phyloP scores from a whole-genome alignment of 2,329 filamentous ascomycete genomes.

The Chaetomium strumarium region DNA sequence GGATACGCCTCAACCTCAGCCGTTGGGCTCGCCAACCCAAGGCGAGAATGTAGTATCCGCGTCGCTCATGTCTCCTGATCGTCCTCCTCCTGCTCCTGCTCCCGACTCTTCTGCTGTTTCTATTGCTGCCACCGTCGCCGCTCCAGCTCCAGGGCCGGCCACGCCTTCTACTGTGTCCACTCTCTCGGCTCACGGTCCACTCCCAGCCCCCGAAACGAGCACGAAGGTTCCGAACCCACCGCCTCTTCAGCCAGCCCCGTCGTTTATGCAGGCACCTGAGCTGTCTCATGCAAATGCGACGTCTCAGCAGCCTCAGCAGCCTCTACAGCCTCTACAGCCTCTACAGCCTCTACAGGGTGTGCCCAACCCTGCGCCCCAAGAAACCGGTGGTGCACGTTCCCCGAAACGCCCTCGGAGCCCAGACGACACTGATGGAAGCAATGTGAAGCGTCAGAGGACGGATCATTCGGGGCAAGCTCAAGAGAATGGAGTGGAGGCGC shows the following conservation, averaged over 20 bases:
- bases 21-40: neutral
- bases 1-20: neutral
- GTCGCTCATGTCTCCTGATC: neutral
- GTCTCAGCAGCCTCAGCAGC: neutral
- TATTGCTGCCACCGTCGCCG: neutral
- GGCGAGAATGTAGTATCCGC: neutral
- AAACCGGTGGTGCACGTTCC: neutral
- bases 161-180: neutral
- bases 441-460: constrained; percentile 25
- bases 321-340: neutral
- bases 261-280: neutral
- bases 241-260: neutral
- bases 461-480: constrained; percentile 13
- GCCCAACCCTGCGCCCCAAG: constrained; percentile 1
- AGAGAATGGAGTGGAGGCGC: constrained; percentile 2
- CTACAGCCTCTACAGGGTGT: neutral
- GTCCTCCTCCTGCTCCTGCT: neutral
- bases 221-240: neutral
- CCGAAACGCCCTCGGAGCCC: constrained; percentile 25
- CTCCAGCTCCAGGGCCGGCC: neutral
- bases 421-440: constrained; percentile 10
- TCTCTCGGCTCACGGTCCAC: neutral
- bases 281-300: neutral
- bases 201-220: neutral
- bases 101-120: neutral